phyloP scores from a whole-genome alignment of 306 rosid genomes.

The Corylus avellana region DNA sequence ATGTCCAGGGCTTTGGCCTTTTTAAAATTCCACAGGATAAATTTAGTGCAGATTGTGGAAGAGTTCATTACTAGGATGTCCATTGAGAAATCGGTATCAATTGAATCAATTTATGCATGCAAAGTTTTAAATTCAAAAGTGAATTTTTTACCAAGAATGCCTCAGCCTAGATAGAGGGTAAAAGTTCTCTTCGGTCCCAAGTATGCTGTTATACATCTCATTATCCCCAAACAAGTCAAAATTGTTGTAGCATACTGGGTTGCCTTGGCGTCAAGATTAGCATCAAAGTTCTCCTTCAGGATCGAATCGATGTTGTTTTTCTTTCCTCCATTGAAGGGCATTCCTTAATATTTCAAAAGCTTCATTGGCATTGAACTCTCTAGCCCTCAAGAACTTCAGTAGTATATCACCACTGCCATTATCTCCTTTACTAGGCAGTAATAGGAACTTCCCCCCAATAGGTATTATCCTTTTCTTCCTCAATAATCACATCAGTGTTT shows the following conservation, averaged over 20 bases:
- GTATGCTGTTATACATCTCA: constrained; percentile 40
- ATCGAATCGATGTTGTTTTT: constrained; percentile 40
- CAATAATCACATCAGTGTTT: not conserved
- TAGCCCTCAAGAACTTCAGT: constrained; percentile 50
- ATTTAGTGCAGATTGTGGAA: not conserved
- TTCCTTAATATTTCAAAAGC: constrained; percentile 55
- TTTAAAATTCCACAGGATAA: not conserved
- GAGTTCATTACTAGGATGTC: not conserved
- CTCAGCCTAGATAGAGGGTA: not conserved
- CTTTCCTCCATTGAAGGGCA: constrained; percentile 55
- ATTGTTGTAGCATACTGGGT: constrained; percentile 51
- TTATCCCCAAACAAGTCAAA: constrained; percentile 40
- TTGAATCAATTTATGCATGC: not conserved
- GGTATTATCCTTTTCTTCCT: constrained; percentile 13
- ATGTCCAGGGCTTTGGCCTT: not conserved
- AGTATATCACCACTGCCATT: constrained; percentile 41
- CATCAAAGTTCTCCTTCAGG: constrained; percentile 35
- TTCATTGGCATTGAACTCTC: constrained; percentile 47
- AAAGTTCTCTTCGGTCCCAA: constrained; percentile 39
- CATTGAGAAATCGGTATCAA: not conserved
- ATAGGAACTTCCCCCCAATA: constrained; percentile 43
- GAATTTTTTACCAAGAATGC: not conserved
- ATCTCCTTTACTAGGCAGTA: constrained; percentile 42
- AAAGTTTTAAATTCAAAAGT: not conserved
- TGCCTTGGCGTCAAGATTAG: constrained; percentile 41